A percentile compares a stretch with the other conserved stretches of the same genome.
These are phyloP conservation scores for Penicillium sp. DNA, from an alignment of 2,329 filamentous ascomycete species.

Conservation along the genomic window DNA sequence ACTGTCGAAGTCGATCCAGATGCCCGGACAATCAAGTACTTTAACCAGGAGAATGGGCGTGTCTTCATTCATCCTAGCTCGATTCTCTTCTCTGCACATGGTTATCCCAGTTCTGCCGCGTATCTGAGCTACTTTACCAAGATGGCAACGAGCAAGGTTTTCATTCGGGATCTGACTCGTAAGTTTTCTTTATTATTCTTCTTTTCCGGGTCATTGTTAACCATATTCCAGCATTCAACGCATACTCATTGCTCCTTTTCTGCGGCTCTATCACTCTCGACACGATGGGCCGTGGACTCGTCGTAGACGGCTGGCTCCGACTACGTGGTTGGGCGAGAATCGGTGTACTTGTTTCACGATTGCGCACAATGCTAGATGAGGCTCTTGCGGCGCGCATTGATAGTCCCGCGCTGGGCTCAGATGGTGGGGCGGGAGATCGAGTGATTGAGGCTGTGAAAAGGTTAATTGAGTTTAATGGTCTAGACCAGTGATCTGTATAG, in stretches of 20 bases:
- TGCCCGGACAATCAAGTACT: slow-evolving; percentile 89
- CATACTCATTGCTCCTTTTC: slow-evolving; percentile 85
- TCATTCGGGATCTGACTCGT: slow-evolving; percentile 88
- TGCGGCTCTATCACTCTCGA: slow-evolving; percentile 82
- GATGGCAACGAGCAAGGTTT: slow-evolving; percentile 89
- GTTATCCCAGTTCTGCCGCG: slow-evolving; percentile 70
- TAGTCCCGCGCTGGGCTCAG: slow-evolving; percentile 63
- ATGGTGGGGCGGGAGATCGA: slow-evolving; percentile 32
- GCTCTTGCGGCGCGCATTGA: slow-evolving; percentile 79
- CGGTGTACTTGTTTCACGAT: slow-evolving; percentile 79
- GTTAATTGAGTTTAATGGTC: slow-evolving; percentile 84
- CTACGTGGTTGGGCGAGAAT: slow-evolving; percentile 92
- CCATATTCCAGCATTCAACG: slow-evolving; percentile 65
- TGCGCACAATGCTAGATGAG: slow-evolving; percentile 84
- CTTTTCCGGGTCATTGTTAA: not conserved
- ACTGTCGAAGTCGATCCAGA: slow-evolving; percentile 93
- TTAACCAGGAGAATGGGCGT: slow-evolving; percentile 77
- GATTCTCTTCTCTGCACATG: slow-evolving; percentile 79
- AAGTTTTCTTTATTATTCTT: slow-evolving; percentile 42
- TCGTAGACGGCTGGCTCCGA: slow-evolving; percentile 88
- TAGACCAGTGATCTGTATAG: slow-evolving; percentile 56
- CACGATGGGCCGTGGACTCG: slow-evolving; percentile 78
- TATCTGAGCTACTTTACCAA: slow-evolving; percentile 91
- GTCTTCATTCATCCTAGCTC: slow-evolving; percentile 93
- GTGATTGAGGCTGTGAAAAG: slow-evolving; percentile 76